These are phyloP conservation scores for Rhizoclosmatium globosum DNA, from an alignment of 192 early-diverging fungal species.

Conservation along the genomic window DNA sequence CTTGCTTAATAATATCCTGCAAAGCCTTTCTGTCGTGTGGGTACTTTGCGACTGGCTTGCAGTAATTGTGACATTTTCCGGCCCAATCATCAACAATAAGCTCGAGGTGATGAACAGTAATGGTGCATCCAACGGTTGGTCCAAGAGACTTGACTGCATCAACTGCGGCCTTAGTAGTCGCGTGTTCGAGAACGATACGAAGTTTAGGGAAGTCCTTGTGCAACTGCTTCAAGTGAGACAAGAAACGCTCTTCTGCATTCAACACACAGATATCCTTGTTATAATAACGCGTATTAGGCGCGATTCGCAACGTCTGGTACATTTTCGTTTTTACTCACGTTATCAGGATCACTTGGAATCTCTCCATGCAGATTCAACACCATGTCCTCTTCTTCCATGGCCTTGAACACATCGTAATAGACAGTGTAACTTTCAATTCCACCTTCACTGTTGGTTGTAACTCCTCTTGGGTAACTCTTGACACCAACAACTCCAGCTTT, in stretches of 20 bases:
- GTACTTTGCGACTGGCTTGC: constrained; percentile 98
- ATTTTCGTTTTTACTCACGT: constrained; percentile 49
- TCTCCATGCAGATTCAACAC: constrained; percentile 97
- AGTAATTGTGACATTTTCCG: constrained; percentile 94
- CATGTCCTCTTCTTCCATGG: constrained; percentile 94
- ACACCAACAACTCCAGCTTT: constrained; percentile 80
- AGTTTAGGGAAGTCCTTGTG: constrained; percentile 92
- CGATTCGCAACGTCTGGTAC: not conserved
- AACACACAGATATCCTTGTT: constrained; percentile 85
- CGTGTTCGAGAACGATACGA: constrained; percentile 96
- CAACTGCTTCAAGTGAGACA: constrained; percentile 83
- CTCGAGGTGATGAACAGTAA: constrained; percentile 94
- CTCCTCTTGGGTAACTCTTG: constrained; percentile 48
- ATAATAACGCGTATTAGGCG: not conserved
- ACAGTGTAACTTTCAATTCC: constrained; percentile 89
- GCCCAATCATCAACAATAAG: constrained; percentile 98
- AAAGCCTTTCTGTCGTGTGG: constrained; percentile 91
- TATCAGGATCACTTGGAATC: constrained; percentile 83
- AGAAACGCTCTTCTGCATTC: constrained; percentile 95
- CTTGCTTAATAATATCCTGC: constrained; percentile 79
- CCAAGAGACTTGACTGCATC: constrained; percentile 92
- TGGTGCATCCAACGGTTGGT: constrained; percentile 90
- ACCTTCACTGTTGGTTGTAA: constrained; percentile 96
- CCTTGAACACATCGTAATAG: constrained; percentile 93
- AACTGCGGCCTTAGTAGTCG: constrained; percentile 92